Base-by-base conservation (phyloP, 805 yeast species). In the Kuraishia floccosa region DNA sequence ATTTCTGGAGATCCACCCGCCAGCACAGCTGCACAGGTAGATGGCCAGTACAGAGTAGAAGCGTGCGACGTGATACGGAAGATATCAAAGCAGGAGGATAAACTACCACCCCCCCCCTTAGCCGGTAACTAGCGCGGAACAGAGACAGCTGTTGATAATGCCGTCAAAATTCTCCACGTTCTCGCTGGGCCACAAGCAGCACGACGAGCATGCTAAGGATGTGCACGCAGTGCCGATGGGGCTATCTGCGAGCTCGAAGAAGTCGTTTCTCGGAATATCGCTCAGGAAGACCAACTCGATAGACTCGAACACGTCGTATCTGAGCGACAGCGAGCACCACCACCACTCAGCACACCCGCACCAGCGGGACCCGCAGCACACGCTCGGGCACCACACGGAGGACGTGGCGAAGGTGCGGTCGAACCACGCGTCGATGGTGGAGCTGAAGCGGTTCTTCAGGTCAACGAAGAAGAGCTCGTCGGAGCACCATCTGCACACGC, bases 401-500 rank as follows among this genome's bases (percentile, higher is more conserved):
- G 12, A 14, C 15, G 16, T 10, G 10, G 14, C 11, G 6, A 9
- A 15, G 23, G n/a, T n/a, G n/a, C n/a, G n/a, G n/a, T n/a, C n/a
- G 7, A 6, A 10, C 7, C 23, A 37, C 18, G 42, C 45, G 6
- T 73, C 84, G 16, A 77, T 78, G 82, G 76, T 69, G 16, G 86
- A 78, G 41, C 56, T 79, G 50, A 79, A 78, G 46, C 63, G 82
- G 44, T 76, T 79, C 41, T 79, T 79, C 50, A 71, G 81, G 46
- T 81, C 83, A 4, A 52, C 62, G 6, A 65, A 47, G 32, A 47
- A 31, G 28, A 46, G n/a, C n/a, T n/a, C n/a, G n/a, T n/a, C n/a
- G n/a, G n/a, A n/a, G n/a, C n/a, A n/a, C n/a, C n/a, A n/a, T n/a
- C n/a, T n/a, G n/a, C n/a, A n/a, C n/a, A n/a, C n/a, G n/a, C n/a